Evolutionary conservation across 495 filamentous ascomycete genomes (phyloP), one percentile per base, ranked within the genome.

Genomic region (Penicillium chermesinum): DNA sequence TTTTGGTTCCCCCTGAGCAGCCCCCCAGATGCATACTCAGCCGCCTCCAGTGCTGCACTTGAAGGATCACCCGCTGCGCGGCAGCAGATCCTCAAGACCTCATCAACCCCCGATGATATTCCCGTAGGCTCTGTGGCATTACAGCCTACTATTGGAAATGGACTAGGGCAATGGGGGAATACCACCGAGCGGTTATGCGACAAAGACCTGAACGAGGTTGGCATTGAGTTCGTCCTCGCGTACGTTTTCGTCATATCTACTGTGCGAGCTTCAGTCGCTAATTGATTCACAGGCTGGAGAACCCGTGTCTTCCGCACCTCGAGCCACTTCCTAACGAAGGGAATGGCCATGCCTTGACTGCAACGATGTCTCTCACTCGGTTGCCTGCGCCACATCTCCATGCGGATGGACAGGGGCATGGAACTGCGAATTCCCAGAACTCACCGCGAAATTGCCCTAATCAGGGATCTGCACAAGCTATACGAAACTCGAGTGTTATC

Each of bases 401-500:
- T 30, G 25, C 10, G 25, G 5, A 30, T 30, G 5, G 10, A 10
- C 4, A 30, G 4, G 4, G 25, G 5, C 25, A 30, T 30, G 25
- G 25, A 5, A 30, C 25, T 5, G 25, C 5, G 4, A 5, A 4
- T 30, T 5, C 25, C n/a, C n/a, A n/a, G n/a, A n/a, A n/a, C n/a
- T n/a, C n/a, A n/a, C n/a, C n/a, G n/a, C n/a, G n/a, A 30, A 30
- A 30, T 30, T 4, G 25, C 25, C 10, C 25, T 5, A 30, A 30
- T 30, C 25, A 30, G 25, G 25, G 25, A 4, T 10, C 4, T 10
- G 25, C 5, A 30, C 33, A 17, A 12, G n/a, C 1, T 18, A 21
- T 3, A 33, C 30, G 36, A 13, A 27, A 49, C 46, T 48, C 56
- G 54, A 21, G 32, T 38, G 16, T 32, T 9, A 56, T 58, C 9